These are phyloP conservation scores for Fonsecaea monophora DNA, from an alignment of 2,329 filamentous ascomycete genomes.

Conservation along the genomic window DNA sequence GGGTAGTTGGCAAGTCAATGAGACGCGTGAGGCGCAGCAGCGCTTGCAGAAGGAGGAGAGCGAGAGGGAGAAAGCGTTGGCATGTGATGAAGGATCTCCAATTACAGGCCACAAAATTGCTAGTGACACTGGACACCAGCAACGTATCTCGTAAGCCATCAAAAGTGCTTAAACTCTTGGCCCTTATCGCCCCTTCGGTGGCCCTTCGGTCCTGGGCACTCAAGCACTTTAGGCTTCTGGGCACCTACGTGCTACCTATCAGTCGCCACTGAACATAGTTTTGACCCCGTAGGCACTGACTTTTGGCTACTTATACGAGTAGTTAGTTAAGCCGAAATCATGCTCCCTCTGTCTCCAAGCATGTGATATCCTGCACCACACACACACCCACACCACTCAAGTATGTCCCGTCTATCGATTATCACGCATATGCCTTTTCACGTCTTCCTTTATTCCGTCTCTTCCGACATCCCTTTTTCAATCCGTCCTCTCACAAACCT, in stretches of 20 bases:
- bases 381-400: background rate
- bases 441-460: background rate
- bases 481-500: background rate
- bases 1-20: background rate
- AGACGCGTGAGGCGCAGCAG: too few species aligned
- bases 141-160: too few species aligned
- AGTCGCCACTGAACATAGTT: background rate
- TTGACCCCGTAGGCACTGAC: background rate
- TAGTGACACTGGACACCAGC: too few species aligned
- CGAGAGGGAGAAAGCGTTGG: background rate
- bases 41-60: too few species aligned
- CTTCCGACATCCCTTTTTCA: background rate
- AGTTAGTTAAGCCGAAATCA: background rate
- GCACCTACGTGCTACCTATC: background rate
- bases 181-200: too few species aligned
- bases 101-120: too few species aligned
- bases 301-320: background rate
- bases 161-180: too few species aligned
- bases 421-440: background rate
- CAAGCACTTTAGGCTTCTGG: too few species aligned
- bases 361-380: background rate
- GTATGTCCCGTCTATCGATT: background rate
- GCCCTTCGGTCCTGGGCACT: too few species aligned
- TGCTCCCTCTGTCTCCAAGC: background rate
- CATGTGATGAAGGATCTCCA: background rate